A percentile compares a stretch with the other conserved stretches of the same genome.
These are phyloP conservation scores for Emmonsia crescens DNA, from an alignment of 2,329 filamentous ascomycete genomes.

Conservation along the genomic window DNA sequence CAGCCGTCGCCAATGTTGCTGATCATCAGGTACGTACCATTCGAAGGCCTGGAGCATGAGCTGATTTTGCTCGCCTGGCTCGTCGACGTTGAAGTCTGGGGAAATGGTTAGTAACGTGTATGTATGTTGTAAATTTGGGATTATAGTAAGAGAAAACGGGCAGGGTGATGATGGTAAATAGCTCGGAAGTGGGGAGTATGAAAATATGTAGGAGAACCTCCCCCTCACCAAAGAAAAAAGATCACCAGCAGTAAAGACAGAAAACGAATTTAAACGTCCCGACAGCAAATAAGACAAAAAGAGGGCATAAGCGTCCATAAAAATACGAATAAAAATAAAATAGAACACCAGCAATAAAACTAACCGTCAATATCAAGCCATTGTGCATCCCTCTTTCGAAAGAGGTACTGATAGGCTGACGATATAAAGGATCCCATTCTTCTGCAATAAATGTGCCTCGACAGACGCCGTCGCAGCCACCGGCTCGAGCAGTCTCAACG, in stretches of 20 bases:
- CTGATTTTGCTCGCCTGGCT: constrained; percentile 28
- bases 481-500: neutral
- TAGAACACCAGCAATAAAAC: neutral
- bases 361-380: constrained; percentile 3
- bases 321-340: neutral
- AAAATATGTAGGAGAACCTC: neutral
- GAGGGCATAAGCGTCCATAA: neutral
- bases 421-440: neutral
- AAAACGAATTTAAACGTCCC: neutral
- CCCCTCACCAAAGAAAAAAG: neutral
- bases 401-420: neutral
- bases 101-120: neutral
- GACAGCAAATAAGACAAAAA: neutral
- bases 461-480: neutral
- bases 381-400: neutral
- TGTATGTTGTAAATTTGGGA: neutral
- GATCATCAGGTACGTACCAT: constrained; percentile 56
- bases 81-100: neutral
- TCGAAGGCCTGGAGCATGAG: constrained; percentile 62
- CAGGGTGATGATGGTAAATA: neutral
- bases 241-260: neutral
- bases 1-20: constrained; percentile 52
- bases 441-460: neutral
- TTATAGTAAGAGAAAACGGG: neutral
- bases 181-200: neutral